A percentile compares a stretch with the other conserved stretches of the same genome.
Evolutionary conservation across 306 rosid species (phyloP).

Genomic region (Quercus berberidifolia): DNA sequence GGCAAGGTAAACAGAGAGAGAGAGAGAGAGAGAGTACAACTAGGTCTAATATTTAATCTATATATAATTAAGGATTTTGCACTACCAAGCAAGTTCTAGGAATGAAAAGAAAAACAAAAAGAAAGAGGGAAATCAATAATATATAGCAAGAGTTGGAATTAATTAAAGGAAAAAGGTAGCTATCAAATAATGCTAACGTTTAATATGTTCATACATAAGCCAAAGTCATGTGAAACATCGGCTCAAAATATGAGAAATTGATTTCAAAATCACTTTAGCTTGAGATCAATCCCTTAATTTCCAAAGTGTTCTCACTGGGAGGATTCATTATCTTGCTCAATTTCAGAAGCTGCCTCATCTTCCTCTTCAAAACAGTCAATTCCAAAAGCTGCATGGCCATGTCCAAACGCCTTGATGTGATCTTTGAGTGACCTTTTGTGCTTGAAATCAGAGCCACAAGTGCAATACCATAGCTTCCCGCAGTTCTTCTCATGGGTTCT

Average conservation of each 20-base stretch:
- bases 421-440: slow-evolving; percentile 91
- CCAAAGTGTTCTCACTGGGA: slow-evolving; percentile 18
- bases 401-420: slow-evolving; percentile 86
- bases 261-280: not conserved
- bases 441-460: slow-evolving; percentile 92
- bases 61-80: not conserved
- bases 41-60: not conserved
- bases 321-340: slow-evolving; percentile 55
- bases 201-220: not conserved
- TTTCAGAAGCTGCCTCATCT: slow-evolving; percentile 59
- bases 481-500: slow-evolving; percentile 97
- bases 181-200: not conserved
- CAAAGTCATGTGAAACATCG: not conserved
- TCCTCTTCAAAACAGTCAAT: slow-evolving; percentile 64
- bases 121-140: not conserved
- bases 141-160: not conserved
- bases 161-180: not conserved
- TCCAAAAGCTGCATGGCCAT: slow-evolving; percentile 71
- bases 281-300: not conserved
- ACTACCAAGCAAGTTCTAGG: not conserved
- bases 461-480: slow-evolving; percentile 93
- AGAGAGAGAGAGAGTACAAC: not conserved
- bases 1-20: not conserved
- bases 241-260: slow-evolving; percentile 14
- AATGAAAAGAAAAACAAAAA: not conserved